Conservation (phyloP, 2,329 filamentous ascomycete species). For the Claviceps fusiformis region DNA sequence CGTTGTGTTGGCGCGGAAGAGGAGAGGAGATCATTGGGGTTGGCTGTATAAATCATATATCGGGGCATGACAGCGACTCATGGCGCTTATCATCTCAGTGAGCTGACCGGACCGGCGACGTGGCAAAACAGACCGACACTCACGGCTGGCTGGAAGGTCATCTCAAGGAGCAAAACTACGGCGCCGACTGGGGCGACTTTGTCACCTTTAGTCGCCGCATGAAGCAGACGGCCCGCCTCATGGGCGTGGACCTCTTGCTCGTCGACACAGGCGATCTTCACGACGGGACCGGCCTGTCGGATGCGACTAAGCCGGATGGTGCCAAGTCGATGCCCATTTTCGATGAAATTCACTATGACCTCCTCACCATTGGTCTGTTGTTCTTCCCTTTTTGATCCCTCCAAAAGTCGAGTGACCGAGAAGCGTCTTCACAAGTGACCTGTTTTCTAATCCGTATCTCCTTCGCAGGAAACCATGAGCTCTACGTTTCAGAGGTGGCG, state of each 20-base stretch:
- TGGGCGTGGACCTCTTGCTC: slow-evolving; percentile 46
- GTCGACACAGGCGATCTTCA: slow-evolving; percentile 54
- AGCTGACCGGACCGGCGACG: neutral
- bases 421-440: too few relatives aligned
- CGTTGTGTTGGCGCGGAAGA: neutral
- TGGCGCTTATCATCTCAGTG: too few relatives aligned
- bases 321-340: slow-evolving; percentile 35
- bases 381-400: too few relatives aligned
- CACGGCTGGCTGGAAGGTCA: slow-evolving; percentile 49
- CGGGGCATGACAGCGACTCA: neutral
- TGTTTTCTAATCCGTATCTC: neutral
- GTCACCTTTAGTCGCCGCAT: slow-evolving; percentile 46
- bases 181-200: slow-evolving; percentile 54
- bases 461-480: slow-evolving; percentile 43
- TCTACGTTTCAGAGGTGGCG: slow-evolving; percentile 48
- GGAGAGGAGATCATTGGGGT: neutral
- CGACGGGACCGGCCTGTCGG: slow-evolving; percentile 49
- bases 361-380: slow-evolving; percentile 25
- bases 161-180: slow-evolving; percentile 48
- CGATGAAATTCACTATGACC: slow-evolving; percentile 27
- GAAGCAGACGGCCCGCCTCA: slow-evolving; percentile 40
- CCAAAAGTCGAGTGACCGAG: too few relatives aligned
- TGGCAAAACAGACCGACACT: slow-evolving; percentile 33
- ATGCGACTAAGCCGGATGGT: slow-evolving; percentile 45
- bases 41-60: too few relatives aligned